Evolutionary conservation across 768 basidiomycete genomes (phyloP).

Genomic region (Macrolepiota dolichaula): DNA sequence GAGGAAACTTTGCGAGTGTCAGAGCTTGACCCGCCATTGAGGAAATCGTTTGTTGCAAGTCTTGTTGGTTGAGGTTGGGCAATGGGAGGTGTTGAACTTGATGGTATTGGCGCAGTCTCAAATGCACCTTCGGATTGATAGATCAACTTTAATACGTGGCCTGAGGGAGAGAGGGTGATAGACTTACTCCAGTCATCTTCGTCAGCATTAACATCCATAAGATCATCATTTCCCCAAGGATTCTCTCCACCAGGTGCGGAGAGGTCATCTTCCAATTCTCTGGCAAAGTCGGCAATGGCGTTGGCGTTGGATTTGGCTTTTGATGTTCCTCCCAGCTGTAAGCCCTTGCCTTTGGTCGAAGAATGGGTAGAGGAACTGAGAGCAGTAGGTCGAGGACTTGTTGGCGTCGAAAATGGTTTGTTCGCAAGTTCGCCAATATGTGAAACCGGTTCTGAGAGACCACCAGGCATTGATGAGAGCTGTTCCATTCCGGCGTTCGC

Average conservation of each 20-base stretch:
- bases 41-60: slow-evolving; percentile 7
- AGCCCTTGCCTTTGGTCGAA: slow-evolving; percentile 45
- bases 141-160: background rate
- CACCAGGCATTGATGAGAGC: slow-evolving; percentile 7
- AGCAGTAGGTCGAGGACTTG: slow-evolving; percentile 11
- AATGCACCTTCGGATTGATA: slow-evolving; percentile 56
- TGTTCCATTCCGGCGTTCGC: slow-evolving; percentile 40
- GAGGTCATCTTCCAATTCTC: slow-evolving; percentile 57
- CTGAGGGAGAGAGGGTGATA: slow-evolving; percentile 16
- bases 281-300: slow-evolving; percentile 37
- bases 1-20: background rate
- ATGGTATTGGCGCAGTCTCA: slow-evolving; percentile 49
- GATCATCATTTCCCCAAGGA: slow-evolving; percentile 73
- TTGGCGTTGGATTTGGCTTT: slow-evolving; percentile 31
- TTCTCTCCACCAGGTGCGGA: slow-evolving; percentile 42
- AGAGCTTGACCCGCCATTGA: slow-evolving; percentile 13
- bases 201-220: slow-evolving; percentile 94
- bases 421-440: slow-evolving; percentile 23
- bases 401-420: slow-evolving; percentile 18
- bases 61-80: slow-evolving; percentile 7
- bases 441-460: slow-evolving; percentile 15
- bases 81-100: slow-evolving; percentile 13
- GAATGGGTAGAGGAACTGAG: slow-evolving; percentile 9
- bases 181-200: slow-evolving; percentile 90
- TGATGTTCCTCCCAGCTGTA: slow-evolving; percentile 62